These are phyloP conservation scores for Haplographium delicatum DNA, from an alignment of 495 filamentous ascomycete species.

Conservation along the genomic window DNA sequence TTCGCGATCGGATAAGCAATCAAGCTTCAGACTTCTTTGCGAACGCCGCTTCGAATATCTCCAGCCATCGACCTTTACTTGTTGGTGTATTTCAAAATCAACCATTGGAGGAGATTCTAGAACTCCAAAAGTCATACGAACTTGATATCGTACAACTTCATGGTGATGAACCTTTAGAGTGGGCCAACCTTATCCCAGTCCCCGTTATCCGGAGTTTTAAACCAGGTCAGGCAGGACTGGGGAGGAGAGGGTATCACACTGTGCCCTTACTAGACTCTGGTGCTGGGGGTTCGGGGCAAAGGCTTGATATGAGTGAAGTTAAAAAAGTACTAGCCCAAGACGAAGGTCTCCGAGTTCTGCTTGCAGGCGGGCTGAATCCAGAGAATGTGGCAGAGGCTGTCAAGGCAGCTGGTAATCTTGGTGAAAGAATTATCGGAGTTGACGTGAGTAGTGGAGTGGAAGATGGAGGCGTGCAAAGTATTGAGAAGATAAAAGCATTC, in stretches of 20 bases:
- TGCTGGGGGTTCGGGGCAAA: slow-evolving; percentile 71
- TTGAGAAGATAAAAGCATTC: slow-evolving; percentile 79
- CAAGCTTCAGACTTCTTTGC: slow-evolving; percentile 42
- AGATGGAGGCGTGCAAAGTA: slow-evolving; percentile 70
- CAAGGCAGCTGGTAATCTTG: slow-evolving; percentile 46
- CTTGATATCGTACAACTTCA: slow-evolving; percentile 95
- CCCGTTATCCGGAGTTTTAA: slow-evolving; percentile 83
- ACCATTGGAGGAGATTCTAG: slow-evolving; percentile 71
- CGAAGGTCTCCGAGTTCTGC: slow-evolving; percentile 53
- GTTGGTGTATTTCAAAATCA: slow-evolving; percentile 96
- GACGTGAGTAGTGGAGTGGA: slow-evolving; percentile 96
- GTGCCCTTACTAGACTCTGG: slow-evolving; percentile 83
- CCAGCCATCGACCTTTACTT: slow-evolving; percentile 59
- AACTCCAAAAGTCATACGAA: slow-evolving; percentile 63
- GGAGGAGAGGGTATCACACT: slow-evolving; percentile 72
- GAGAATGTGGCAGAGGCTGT: slow-evolving; percentile 67
- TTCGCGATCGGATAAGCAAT: slow-evolving; percentile 21
- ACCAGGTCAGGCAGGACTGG: slow-evolving; percentile 64
- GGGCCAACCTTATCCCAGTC: slow-evolving; percentile 79
- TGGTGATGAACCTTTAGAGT: slow-evolving; percentile 86
- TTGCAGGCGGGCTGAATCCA: slow-evolving; percentile 79
- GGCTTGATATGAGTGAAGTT: slow-evolving; percentile 62
- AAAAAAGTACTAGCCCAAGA: slow-evolving; percentile 57
- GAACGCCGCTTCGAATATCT: slow-evolving; percentile 32
- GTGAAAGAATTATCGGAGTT: slow-evolving; percentile 65